Evolutionary conservation across 2,329 filamentous ascomycete genomes (phyloP), one percentile per base, ranked within the genome.

Genomic region (Aspergillus phoenicis): DNA sequence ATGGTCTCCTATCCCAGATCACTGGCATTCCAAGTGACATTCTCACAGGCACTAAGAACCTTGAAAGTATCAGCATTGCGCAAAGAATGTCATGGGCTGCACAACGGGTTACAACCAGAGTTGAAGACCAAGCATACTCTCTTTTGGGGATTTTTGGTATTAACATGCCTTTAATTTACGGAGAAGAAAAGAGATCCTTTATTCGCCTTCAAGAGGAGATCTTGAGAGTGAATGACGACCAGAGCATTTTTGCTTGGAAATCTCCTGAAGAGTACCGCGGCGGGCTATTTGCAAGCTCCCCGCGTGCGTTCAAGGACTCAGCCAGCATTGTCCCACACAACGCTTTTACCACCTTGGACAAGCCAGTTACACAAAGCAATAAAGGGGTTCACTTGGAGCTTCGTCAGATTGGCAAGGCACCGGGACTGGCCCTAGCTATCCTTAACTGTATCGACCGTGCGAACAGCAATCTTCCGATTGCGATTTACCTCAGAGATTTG

Each of bases 61-160:
- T 56, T 2, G 53, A 56, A n/a, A 45, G 20, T 11, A 8, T 24
- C 17, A 56, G 53, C 17, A 22, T 56, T 26, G 53, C 53, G 10
- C 53, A 56, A 8, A 39, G 53, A 10, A 56, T 56, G 53, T 56
- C 53, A 26, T 56, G 53, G 53, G 53, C 53, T 2, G 41, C 39
- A 6, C 15, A 41, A 13, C 38, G 33, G 8, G 28, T 39, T 5
- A 47, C 38, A 17, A 45, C 20, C 20, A 20, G 53, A 26, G 4
- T 47, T 3, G 39, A 47, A n/a, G 53, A 56, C 10, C 15, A 7
- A 10, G 53, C 53, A 4, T 56, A 47, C 24, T 56, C 38, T 11
- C 17, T 56, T 17, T 13, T 56, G 22, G 53, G 39, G 0, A 45
- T 56, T 13, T 56, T 56, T 33, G 22, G 38, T 4, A 33, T 56